Evolutionary conservation across 768 basidiomycete species (phyloP).

Genomic region (Chalciporus chontae): DNA sequence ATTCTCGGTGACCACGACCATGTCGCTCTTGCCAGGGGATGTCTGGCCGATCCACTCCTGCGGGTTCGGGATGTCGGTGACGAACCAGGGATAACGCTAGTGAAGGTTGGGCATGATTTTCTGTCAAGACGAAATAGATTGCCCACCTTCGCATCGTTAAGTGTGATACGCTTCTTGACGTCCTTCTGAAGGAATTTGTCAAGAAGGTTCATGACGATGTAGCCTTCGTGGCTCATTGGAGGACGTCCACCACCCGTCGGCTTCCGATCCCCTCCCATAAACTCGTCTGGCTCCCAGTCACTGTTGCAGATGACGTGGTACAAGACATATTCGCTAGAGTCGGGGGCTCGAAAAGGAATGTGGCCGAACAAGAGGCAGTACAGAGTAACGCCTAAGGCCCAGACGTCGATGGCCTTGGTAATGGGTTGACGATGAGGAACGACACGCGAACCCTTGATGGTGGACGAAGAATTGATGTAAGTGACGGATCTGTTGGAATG

Average conservation of each 20-base stretch:
- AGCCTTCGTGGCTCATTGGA: slow-evolving; percentile 46
- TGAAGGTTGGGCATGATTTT: not conserved
- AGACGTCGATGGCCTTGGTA: slow-evolving; percentile 93
- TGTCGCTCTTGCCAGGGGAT: slow-evolving; percentile 44
- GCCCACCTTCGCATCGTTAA: slow-evolving; percentile 79
- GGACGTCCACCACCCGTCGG: slow-evolving; percentile 62
- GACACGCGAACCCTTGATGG: slow-evolving; percentile 25
- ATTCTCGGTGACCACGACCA: slow-evolving; percentile 63
- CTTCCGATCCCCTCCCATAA: slow-evolving; percentile 70
- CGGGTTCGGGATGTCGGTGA: slow-evolving; percentile 62
- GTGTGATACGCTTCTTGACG: slow-evolving; percentile 63
- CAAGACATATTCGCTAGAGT: slow-evolving; percentile 64
- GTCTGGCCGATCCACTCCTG: slow-evolving; percentile 69
- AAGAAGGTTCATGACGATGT: slow-evolving; percentile 67
- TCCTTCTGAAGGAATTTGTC: slow-evolving; percentile 80
- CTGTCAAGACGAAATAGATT: not conserved
- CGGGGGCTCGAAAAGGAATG: slow-evolving; percentile 69
- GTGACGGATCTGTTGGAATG: slow-evolving; percentile 28
- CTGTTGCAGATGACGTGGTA: slow-evolving; percentile 77
- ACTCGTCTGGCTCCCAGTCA: slow-evolving; percentile 63
- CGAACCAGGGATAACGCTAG: slow-evolving; percentile 64
- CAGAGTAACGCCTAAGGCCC: slow-evolving; percentile 95
- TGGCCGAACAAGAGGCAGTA: slow-evolving; percentile 91
- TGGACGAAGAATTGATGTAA: slow-evolving; percentile 29
- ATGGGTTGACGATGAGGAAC: slow-evolving; percentile 47